Conservation (phyloP, 1,284 basidiomycete genomes). For the Naganishia liquefaciens region DNA sequence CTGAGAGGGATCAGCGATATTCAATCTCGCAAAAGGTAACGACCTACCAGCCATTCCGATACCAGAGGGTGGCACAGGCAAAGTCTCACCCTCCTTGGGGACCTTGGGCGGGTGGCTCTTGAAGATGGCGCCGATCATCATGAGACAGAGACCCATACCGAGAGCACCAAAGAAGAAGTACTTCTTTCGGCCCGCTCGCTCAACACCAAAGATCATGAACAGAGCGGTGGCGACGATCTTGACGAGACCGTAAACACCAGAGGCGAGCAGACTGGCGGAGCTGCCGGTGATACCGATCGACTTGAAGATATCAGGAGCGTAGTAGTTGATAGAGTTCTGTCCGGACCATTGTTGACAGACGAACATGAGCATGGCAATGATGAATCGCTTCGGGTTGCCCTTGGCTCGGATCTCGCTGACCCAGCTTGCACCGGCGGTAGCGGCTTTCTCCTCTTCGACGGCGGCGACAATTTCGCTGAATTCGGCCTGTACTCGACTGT, state of each 20-base stretch:
- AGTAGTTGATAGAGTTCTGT: constrained; percentile 68
- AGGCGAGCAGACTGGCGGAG: constrained; percentile 65
- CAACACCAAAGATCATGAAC: constrained; percentile 65
- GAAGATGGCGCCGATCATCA: constrained; percentile 70
- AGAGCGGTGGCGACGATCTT: constrained; percentile 69
- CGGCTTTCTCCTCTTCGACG: constrained; percentile 34
- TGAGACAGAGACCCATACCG: constrained; percentile 65
- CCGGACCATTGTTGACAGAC: constrained; percentile 68
- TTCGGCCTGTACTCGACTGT: constrained; percentile 58
- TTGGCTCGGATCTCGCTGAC: constrained; percentile 65
- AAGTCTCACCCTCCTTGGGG: constrained; percentile 37
- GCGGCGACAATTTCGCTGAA: constrained; percentile 55
- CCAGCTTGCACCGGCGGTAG: constrained; percentile 25
- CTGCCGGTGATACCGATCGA: constrained; percentile 62
- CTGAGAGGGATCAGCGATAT: not conserved
- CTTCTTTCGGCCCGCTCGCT: constrained; percentile 61
- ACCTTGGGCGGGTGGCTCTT: constrained; percentile 64
- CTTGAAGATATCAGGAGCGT: constrained; percentile 61
- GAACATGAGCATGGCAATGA: constrained; percentile 62
- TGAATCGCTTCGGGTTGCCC: constrained; percentile 70
- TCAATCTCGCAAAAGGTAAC: constrained; percentile 41
- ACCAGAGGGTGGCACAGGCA: constrained; percentile 29
- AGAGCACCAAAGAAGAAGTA: constrained; percentile 57
- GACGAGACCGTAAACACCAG: constrained; percentile 77
- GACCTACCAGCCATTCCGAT: constrained; percentile 51